Base-by-base conservation (phyloP, 1,284 basidiomycete genomes). In the Malassezia vespertilionis region DNA sequence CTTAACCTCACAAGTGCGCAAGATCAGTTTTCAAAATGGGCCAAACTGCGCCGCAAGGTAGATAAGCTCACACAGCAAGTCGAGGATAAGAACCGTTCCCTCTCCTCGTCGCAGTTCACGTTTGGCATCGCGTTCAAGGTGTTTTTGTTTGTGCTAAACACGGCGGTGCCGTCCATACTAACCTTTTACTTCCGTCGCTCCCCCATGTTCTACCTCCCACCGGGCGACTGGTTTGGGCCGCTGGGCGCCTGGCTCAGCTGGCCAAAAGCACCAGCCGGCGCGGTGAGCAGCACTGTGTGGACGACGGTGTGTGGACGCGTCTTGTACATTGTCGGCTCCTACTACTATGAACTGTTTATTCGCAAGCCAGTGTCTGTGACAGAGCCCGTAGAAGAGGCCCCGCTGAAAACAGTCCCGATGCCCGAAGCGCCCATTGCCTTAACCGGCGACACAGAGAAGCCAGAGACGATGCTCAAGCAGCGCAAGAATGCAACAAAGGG, bases 1-100 rank as follows among this genome's bases (percentile, higher is more conserved):
- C 79, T 97, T 8, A 73, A 83, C 49, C 80, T 82, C 64, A 97
- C 90, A 23, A 88, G 84, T 61, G 85, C 87, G 11, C 91, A 97
- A 71, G 91, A 96, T 69, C 84, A 97, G 69, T 97, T 99, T 71
- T 86, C 90, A 14, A 96, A 89, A 74, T 97, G 93, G 93, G 91
- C 91, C 34, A 91, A 89, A 74, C 74, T 97, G 61, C 76, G 85
- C 62, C 74, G 93, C 55, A 85, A 79, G 58, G 81, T 95, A 26
- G 93, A 99, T 74, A 95, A 93, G 73, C 84, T 83, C 5, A 72
- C 93, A n/a, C 79, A 80, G 23, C 87, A 96, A 40, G 76, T 97
- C n/a, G 91, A 97, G 74, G 83, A 82, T 71, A 76, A 85, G 56
- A 96, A 65, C 71, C 18, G 27, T 65, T 57, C 21, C 12, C 47